phyloP scores from a whole-genome alignment of 495 filamentous ascomycete genomes.

The Aspergillus incahuasiensis region DNA sequence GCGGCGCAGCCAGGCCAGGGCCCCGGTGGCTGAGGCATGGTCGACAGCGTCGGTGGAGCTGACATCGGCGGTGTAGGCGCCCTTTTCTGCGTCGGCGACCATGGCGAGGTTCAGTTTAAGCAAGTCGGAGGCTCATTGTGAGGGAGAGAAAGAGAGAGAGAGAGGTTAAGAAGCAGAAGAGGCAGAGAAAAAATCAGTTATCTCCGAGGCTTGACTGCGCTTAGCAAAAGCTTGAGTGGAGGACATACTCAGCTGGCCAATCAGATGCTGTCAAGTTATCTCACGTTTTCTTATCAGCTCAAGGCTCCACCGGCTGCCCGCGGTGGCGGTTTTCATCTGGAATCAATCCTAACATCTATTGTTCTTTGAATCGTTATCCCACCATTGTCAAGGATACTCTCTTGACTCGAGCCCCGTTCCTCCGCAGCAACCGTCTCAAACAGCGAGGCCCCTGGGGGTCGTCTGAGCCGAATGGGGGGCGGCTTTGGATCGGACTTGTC shows the following conservation, averaged over 20 bases:
- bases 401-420: constrained; percentile 2
- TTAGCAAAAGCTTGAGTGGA: too few species aligned
- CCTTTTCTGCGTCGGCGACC: not conserved
- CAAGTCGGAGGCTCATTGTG: too few species aligned
- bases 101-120: too few species aligned
- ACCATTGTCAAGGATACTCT: not conserved
- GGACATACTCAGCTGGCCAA: too few species aligned
- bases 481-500: not conserved
- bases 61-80: not conserved
- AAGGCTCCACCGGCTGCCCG: too few species aligned
- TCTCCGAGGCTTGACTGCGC: too few species aligned
- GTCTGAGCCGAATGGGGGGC: not conserved
- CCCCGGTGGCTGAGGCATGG: not conserved
- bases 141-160: too few species aligned
- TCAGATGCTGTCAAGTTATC: too few species aligned
- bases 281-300: too few species aligned
- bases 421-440: constrained; percentile 8
- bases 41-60: not conserved
- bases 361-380: constrained; percentile 6
- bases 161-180: too few species aligned
- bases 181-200: too few species aligned
- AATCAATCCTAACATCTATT: constrained; percentile 2
- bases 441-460: constrained; percentile 6
- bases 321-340: too few species aligned
- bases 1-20: constrained; percentile 30